A percentile compares a stretch with the other conserved stretches of the same genome.
Conservation (phyloP, 768 basidiomycete species). For the Filobasidium wieringae region DNA sequence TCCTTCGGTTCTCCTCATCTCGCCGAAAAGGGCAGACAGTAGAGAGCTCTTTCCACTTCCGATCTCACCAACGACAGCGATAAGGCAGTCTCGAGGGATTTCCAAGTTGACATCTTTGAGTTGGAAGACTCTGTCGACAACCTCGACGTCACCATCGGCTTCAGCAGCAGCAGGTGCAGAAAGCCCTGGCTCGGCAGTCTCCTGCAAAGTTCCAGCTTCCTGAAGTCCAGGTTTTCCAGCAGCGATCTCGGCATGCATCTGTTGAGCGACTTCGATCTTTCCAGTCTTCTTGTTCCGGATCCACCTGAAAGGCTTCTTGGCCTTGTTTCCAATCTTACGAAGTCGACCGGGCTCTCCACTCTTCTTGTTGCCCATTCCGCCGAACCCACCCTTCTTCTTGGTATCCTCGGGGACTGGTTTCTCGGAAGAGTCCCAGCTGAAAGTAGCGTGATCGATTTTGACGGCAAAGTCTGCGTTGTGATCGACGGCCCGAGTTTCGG, state of each 20-base stretch:
- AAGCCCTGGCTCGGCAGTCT: constrained; percentile 17
- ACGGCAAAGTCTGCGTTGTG: constrained; percentile 52
- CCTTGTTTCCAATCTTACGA: neutral
- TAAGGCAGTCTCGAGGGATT: constrained; percentile 64
- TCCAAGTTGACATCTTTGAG: constrained; percentile 53
- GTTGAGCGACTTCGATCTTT: constrained; percentile 22
- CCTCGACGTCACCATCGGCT: constrained; percentile 8
- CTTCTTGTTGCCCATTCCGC: constrained; percentile 30
- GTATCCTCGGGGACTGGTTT: constrained; percentile 25
- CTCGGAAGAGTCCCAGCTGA: constrained; percentile 76
- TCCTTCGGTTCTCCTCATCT: constrained; percentile 65
- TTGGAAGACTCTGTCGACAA: constrained; percentile 46
- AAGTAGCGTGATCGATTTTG: constrained; percentile 55
- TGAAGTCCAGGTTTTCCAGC: constrained; percentile 16
- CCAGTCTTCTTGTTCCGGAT: constrained; percentile 29
- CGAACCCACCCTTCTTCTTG: constrained; percentile 16
- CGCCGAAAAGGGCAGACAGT: constrained; percentile 41
- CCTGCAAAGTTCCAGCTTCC: constrained; percentile 21
- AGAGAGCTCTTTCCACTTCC: constrained; percentile 43
- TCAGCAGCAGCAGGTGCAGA: constrained; percentile 3
- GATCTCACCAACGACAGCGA: constrained; percentile 75
- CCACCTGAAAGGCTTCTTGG: constrained; percentile 15
- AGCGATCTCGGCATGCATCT: constrained; percentile 26
- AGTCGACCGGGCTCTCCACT: neutral
- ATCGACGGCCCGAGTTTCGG: constrained; percentile 51